phyloP scores from a whole-genome alignment of 1,139 yeast genomes.

The Spathaspora sp. region DNA sequence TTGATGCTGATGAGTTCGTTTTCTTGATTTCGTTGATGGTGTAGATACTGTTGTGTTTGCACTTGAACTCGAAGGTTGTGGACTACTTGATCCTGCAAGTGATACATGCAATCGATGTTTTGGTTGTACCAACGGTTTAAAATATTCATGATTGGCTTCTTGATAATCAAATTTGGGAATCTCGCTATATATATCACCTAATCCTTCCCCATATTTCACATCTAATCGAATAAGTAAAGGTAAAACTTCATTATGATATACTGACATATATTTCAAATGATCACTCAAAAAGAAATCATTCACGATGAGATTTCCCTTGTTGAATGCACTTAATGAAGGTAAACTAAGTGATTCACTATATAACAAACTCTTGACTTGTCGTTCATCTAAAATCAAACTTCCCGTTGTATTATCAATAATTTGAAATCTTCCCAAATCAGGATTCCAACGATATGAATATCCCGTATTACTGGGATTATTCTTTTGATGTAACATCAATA shows the following conservation, averaged over 20 bases:
- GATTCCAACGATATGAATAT: conserved; percentile 39
- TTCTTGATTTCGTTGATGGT: background rate
- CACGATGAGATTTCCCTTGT: conserved; percentile 36
- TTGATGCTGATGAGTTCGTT: background rate
- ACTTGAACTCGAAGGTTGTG: conserved; percentile 3
- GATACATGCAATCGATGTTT: conserved; percentile 12
- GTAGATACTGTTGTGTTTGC: background rate
- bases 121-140: conserved; percentile 27
- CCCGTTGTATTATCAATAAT: conserved; percentile 28
- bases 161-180: conserved; percentile 36
- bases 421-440: conserved; percentile 36
- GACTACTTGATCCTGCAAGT: conserved; percentile 2
- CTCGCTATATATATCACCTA: conserved; percentile 30
- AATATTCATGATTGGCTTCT: conserved; percentile 31
- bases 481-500: conserved; percentile 24
- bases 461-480: conserved; percentile 22
- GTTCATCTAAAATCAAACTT: conserved; percentile 28
- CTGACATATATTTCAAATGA: conserved; percentile 36
- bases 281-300: conserved; percentile 41
- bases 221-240: conserved; percentile 34
- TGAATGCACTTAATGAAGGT: conserved; percentile 31
- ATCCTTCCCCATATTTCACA: conserved; percentile 29
- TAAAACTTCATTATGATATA: conserved; percentile 40
- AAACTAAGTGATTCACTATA: conserved; percentile 34
- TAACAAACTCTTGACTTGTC: conserved; percentile 32